Percentiles rank a stretch among this genome's conserved stretches.
These are phyloP conservation scores for Neonectria ditissima DNA, from an alignment of 2,329 filamentous ascomycete genomes.

Conservation along the genomic window DNA sequence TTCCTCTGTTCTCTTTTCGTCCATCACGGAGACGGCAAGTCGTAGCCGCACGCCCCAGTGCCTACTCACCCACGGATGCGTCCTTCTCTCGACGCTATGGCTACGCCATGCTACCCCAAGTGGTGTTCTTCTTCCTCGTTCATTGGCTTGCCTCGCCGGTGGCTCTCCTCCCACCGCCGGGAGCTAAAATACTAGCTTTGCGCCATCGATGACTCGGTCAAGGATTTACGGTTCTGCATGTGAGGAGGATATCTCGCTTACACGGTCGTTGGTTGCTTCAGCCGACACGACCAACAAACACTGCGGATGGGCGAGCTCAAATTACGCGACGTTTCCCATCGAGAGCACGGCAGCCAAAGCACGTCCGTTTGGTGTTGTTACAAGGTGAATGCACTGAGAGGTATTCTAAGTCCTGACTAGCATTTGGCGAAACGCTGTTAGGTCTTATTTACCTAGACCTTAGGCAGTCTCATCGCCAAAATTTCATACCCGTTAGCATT, in stretches of 20 bases:
- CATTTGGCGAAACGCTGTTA: background rate
- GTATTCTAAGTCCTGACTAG: background rate
- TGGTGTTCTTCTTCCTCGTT: background rate
- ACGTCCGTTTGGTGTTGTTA: background rate
- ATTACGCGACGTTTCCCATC: background rate
- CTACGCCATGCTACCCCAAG: conserved; percentile 10
- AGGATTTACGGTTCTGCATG: conserved; percentile 2
- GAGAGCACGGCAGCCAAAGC: too few relatives aligned
- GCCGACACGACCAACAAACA: background rate
- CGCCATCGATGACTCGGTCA: conserved; percentile 25
- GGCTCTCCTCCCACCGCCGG: conserved; percentile 24
- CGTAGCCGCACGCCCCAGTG: conserved; percentile 18
- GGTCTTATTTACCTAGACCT: background rate
- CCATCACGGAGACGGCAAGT: background rate
- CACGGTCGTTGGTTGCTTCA: background rate
- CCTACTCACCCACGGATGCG: too few relatives aligned
- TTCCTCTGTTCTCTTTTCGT: background rate
- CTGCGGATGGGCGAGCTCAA: background rate
- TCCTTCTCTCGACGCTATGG: conserved; percentile 13
- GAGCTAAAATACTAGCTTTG: conserved; percentile 31
- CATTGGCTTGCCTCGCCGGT: conserved; percentile 20
- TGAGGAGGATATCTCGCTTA: conserved; percentile 4
- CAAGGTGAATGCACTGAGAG: background rate
- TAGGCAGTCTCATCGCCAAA: too few relatives aligned
- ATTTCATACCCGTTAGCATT: too few relatives aligned